These are phyloP conservation scores for Penicillium steckii DNA, from an alignment of 495 filamentous ascomycete genomes.

Conservation along the genomic window DNA sequence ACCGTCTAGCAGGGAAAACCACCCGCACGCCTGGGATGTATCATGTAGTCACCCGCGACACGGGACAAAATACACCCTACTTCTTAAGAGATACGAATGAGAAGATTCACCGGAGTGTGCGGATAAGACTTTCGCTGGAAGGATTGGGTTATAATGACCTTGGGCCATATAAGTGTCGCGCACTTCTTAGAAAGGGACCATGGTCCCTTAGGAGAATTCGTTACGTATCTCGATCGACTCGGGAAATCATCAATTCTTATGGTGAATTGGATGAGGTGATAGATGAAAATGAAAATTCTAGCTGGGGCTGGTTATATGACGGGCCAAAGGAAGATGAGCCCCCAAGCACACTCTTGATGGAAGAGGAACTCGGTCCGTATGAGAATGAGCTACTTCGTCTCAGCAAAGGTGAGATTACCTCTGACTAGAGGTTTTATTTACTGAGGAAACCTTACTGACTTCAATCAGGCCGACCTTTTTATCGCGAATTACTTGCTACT, in stretches of 20 bases:
- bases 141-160: conserved; percentile 59
- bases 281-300: conserved; percentile 24
- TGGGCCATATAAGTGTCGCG: conserved; percentile 50
- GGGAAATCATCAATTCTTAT: conserved; percentile 1
- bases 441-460: too few relatives aligned
- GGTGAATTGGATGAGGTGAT: conserved; percentile 13
- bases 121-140: conserved; percentile 51
- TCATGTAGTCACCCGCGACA: conserved; percentile 51
- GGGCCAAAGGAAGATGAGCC: conserved; percentile 40
- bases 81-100: conserved; percentile 61
- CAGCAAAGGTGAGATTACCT: conserved; percentile 32
- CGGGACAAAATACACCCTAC: conserved; percentile 31
- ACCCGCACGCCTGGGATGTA: conserved; percentile 60
- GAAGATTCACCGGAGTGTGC: conserved; percentile 61
- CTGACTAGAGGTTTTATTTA: neutral
- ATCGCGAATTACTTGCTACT: neutral
- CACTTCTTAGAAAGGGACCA: conserved; percentile 37
- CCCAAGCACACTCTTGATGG: conserved; percentile 36
- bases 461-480: neutral
- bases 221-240: neutral
- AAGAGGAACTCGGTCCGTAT: conserved; percentile 51
- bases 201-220: conserved; percentile 29
- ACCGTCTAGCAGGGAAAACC: conserved; percentile 49
- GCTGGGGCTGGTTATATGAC: conserved; percentile 53
- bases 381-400: conserved; percentile 44